These are phyloP conservation scores for Pseudisothecium myosuroides DNA, from an alignment of 225 moss, liverwort and hornwort genomes.

Conservation along the genomic window DNA sequence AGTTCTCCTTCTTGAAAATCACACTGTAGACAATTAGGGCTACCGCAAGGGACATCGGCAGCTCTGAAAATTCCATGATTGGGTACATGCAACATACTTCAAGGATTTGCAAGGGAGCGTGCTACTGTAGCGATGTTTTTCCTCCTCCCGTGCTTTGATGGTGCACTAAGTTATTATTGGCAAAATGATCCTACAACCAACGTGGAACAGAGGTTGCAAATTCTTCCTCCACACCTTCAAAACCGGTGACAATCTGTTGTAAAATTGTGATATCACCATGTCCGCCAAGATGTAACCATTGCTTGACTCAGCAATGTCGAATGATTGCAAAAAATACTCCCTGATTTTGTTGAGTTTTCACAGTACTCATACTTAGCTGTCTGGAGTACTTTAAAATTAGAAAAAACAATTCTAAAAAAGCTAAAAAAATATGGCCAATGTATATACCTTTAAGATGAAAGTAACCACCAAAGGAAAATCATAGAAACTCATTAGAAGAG, in stretches of 20 bases:
- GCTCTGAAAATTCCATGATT: background rate
- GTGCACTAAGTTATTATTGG: accelerated
- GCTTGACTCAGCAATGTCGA: accelerated
- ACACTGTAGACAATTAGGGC: background rate
- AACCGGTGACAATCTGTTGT: background rate
- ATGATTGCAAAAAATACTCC: too few relatives aligned
- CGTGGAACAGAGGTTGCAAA: accelerated
- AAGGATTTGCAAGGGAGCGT: background rate
- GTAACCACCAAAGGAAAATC: too few relatives aligned
- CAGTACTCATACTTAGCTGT: too few relatives aligned
- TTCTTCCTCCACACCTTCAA: accelerated
- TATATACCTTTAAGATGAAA: too few relatives aligned
- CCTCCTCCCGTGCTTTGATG: accelerated
- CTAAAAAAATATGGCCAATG: too few relatives aligned
- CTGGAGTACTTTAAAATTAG: too few relatives aligned
- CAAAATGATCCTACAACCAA: accelerated
- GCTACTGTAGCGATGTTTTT: accelerated
- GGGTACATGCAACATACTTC: accelerated
- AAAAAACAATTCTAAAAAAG: too few relatives aligned
- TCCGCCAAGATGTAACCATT: background rate
- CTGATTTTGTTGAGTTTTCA: too few relatives aligned
- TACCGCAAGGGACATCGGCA: accelerated
- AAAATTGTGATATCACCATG: background rate
- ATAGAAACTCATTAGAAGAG: too few relatives aligned
- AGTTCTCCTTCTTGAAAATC: accelerated